A percentile compares a stretch with the other conserved stretches of the same genome.
Conservation (phyloP, 129 eudicot species). For the Arctium lappa region DNA sequence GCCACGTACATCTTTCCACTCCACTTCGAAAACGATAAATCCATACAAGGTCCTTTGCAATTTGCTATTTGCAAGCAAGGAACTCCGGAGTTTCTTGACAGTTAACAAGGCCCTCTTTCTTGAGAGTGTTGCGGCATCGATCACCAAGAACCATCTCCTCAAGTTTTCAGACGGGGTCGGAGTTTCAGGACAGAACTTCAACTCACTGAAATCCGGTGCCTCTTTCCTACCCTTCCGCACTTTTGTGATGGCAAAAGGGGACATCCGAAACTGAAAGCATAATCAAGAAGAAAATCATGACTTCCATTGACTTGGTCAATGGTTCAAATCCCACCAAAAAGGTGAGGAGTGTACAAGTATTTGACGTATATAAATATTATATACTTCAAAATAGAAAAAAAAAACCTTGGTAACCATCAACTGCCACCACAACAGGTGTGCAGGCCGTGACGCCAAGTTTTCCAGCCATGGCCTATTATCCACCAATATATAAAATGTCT, state of each 20-base stretch:
- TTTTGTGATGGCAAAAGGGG: slow-evolving; percentile 85
- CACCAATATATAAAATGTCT: slow-evolving; percentile 74
- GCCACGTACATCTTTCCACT: slow-evolving; percentile 85
- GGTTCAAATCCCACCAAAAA: too few relatives aligned
- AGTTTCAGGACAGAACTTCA: slow-evolving; percentile 24
- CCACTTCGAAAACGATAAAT: slow-evolving; percentile 81
- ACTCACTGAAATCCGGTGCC: slow-evolving; percentile 26
- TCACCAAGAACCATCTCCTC: slow-evolving; percentile 60
- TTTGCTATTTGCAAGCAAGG: slow-evolving; percentile 68
- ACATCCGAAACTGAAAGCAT: slow-evolving; percentile 73
- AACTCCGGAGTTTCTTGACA: slow-evolving; percentile 63
- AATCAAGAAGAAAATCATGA: background rate
- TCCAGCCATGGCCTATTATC: slow-evolving; percentile 92
- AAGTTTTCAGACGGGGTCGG: slow-evolving; percentile 37
- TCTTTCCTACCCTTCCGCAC: slow-evolving; percentile 55
- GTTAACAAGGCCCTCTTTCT: slow-evolving; percentile 69
- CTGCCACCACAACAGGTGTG: slow-evolving; percentile 75
- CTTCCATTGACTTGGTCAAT: background rate
- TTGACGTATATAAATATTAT: background rate
- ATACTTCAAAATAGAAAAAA: background rate
- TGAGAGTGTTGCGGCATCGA: slow-evolving; percentile 50
- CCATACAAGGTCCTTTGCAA: slow-evolving; percentile 83
- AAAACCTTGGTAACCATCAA: slow-evolving; percentile 87
- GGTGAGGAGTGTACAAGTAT: background rate
- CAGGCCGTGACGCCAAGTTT: slow-evolving; percentile 82